Base-by-base conservation (phyloP, 176 grass and related monocot species). In the Eragrostis nindensis region DNA sequence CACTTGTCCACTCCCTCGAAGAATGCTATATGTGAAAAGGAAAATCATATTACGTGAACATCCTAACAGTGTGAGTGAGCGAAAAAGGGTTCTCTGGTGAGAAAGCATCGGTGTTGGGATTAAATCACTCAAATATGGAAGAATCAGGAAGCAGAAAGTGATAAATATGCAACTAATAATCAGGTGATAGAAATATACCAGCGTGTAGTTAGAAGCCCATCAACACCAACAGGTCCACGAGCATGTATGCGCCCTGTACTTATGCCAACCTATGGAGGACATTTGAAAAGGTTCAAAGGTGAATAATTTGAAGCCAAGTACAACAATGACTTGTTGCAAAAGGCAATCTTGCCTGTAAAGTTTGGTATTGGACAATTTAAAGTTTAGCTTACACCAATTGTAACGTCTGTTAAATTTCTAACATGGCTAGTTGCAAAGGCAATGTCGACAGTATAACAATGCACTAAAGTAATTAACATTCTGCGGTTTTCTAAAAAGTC, bases 201-300 rank as follows among this genome's bases (percentile, higher is more conserved):
- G 81, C 97, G 78, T 44, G 92, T 95, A 18, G 97, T 99, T 76
- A 99, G 60, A 61, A 99, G 85, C 17, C 93, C 97, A 57, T 99
- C 97, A 66, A 99, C 93, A 59, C 97, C 97, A 92, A 99, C 97
- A 80, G 97, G 97, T 66, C 97, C 97, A 14, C 97, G 97, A 38
- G 97, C 93, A 96, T 99, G 97, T 80, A 99, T 99, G 59, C 97
- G 94, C 60, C 91, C 92, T 18, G 97, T 99, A 85, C 97, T 99
- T 91, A 99, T 99, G 68, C 97, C 97, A 75, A 99, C 97, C 97
- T 99, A 83, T 45, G 27, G 14, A 91, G 70, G 19, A 19, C 32
- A 91, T 88, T 62, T 21, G 21, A 81, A 77, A 86, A 85, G 15
- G 15, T 76, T 68, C 4, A 42, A 43, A 86, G 44, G 24, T 11